These are phyloP conservation scores for Massariosphaeria phaeospora DNA, from an alignment of 495 filamentous ascomycete species.

Conservation along the genomic window DNA sequence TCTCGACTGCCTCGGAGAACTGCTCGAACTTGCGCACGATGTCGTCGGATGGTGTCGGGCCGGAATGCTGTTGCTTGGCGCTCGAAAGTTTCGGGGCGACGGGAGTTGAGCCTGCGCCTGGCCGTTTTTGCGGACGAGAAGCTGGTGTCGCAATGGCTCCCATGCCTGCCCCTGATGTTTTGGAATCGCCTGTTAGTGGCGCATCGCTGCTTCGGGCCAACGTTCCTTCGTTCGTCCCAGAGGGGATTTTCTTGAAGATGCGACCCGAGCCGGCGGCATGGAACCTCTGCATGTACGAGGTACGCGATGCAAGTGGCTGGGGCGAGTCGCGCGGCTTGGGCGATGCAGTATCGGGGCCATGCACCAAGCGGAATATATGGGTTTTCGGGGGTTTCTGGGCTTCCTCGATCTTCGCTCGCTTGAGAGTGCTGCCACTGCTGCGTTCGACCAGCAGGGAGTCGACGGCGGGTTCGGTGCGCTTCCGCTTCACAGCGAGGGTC, in stretches of 20 bases:
- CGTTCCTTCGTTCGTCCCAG: background rate
- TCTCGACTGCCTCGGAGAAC: slow-evolving; percentile 24
- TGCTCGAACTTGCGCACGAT: slow-evolving; percentile 24
- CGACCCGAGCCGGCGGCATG: background rate
- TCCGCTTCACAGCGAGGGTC: slow-evolving; percentile 23
- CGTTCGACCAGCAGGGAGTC: slow-evolving; percentile 8
- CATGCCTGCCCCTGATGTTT: background rate
- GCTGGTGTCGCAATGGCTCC: background rate
- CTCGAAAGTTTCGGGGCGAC: slow-evolving; percentile 7
- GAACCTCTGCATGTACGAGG: background rate
- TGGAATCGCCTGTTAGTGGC: background rate
- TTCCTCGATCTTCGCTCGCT: slow-evolving; percentile 5
- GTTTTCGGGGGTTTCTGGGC: background rate
- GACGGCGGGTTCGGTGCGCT: slow-evolving; percentile 9
- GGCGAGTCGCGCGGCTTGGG: background rate
- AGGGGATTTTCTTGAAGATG: background rate
- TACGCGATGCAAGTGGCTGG: background rate
- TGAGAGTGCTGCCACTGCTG: too few species aligned
- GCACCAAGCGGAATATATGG: background rate
- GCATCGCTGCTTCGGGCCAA: background rate
- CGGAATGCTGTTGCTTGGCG: background rate
- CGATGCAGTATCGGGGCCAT: background rate
- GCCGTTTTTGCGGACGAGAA: slow-evolving; percentile 26
- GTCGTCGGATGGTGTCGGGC: slow-evolving; percentile 30
- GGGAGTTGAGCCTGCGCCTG: slow-evolving; percentile 18